Evolutionary conservation across 2,329 filamentous ascomycete species (phyloP), one percentile per base, ranked within the genome.

Genomic region (Phaeosphaeriaceae sp.): DNA sequence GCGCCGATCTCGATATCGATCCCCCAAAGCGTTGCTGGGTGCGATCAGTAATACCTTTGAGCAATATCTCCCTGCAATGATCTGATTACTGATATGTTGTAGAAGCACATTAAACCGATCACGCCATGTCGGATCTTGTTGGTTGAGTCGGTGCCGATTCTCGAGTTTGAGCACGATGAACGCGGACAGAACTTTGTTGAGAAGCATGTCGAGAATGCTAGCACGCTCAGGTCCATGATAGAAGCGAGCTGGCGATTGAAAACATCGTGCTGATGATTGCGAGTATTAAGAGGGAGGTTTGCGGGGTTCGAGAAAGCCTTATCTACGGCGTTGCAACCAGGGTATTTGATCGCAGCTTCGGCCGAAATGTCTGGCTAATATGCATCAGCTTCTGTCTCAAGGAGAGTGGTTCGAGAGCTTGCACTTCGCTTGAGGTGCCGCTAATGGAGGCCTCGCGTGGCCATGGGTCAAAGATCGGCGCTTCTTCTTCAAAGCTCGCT

Each of bases 181-280:
- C 3, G 49, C 55, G 8, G 52, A 19, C 3, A 58, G 55, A 17
- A 61, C 13, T 19, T 54, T 64, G 15, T 53, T 23, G 26, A 61
- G 52, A 5, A 64, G 58, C 1, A 60, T 53, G 7, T 44, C 54
- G 2, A 61, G 52, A 19, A 64, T 32, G n/a, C 60, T 55, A 1
- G 49, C 61, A 55, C 58, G 61, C 28, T 64, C 58, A 54, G 49
- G 13, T 55, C 49, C 32, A 59, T 61, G 8, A 32, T 24, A 7
- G 35, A 46, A 19, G 59, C 49, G 2, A 64, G 58, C 26, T 64
- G 58, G n/a, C n/a, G n/a, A n/a, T n/a, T n/a, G n/a, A n/a, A n/a
- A n/a, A n/a, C n/a, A n/a, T n/a, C n/a, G n/a, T n/a, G n/a, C n/a
- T n/a, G n/a, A n/a, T n/a, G n/a, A n/a, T n/a, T n/a, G n/a, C n/a